phyloP scores from a whole-genome alignment of 805 yeast species.

The Nakazawaea siamensis region DNA sequence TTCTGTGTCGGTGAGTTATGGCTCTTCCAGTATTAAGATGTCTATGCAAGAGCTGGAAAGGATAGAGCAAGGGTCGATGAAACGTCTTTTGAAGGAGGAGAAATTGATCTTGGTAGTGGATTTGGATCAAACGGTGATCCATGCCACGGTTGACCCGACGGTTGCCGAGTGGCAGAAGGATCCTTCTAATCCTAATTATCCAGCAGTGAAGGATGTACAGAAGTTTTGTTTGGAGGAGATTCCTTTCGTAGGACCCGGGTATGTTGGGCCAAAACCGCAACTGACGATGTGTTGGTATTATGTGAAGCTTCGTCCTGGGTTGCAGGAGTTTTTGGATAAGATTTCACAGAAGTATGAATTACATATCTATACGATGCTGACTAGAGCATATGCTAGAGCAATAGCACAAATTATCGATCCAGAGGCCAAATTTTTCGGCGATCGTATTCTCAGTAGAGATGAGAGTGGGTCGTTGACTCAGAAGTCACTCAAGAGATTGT shows the following conservation, averaged over 20 bases:
- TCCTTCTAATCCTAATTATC: slow-evolving; percentile 75
- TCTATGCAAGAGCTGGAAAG: slow-evolving; percentile 81
- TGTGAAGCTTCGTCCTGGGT: slow-evolving; percentile 87
- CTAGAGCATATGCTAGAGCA: slow-evolving; percentile 83
- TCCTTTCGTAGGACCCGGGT: slow-evolving; percentile 45
- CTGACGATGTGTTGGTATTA: slow-evolving; percentile 76
- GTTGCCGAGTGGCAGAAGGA: slow-evolving; percentile 95
- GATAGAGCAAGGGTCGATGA: slow-evolving; percentile 62
- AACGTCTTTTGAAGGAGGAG: slow-evolving; percentile 47
- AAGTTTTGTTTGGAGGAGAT: slow-evolving; percentile 77
- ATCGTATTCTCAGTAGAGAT: slow-evolving; percentile 84
- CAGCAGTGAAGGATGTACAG: slow-evolving; percentile 74
- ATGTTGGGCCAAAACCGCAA: slow-evolving; percentile 53
- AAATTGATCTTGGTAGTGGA: slow-evolving; percentile 90
- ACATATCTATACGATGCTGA: slow-evolving; percentile 98
- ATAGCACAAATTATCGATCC: slow-evolving; percentile 93
- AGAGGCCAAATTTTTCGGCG: slow-evolving; percentile 77
- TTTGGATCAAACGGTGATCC: slow-evolving; percentile 94
- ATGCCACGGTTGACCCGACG: slow-evolving; percentile 96
- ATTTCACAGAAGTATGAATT: slow-evolving; percentile 68
- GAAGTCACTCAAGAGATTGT: slow-evolving; percentile 77
- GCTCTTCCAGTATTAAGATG: slow-evolving; percentile 74
- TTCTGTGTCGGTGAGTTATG: slow-evolving; percentile 84
- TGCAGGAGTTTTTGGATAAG: slow-evolving; percentile 59
- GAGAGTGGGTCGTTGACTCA: slow-evolving; percentile 91